Conservation (phyloP, 2,329 filamentous ascomycete genomes). For the Sclerotinia spermophila region DNA sequence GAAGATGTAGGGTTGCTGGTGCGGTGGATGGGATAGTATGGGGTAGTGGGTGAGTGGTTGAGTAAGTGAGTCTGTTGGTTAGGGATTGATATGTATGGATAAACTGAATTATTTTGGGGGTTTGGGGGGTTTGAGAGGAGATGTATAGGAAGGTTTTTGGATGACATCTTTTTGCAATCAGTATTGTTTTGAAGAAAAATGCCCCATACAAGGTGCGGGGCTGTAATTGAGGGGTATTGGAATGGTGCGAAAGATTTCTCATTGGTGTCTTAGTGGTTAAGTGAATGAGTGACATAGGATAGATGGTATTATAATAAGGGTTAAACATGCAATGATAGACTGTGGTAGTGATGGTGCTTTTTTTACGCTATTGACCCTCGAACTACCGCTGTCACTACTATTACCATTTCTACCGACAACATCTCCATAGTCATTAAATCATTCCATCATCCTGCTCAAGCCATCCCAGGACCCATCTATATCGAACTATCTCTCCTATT, state of each 20-base stretch:
- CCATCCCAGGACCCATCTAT: neutral
- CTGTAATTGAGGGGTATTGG: neutral
- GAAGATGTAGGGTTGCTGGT: no score
- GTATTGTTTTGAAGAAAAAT: rapidly evolving
- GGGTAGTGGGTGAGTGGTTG: no score
- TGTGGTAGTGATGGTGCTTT: neutral
- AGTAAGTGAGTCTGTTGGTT: no score
- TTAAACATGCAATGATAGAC: rapidly evolving
- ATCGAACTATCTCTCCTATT: neutral
- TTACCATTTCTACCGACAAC: neutral
- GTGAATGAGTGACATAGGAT: neutral
- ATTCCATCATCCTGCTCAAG: neutral
- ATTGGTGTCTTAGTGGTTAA: neutral
- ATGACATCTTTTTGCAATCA: neutral
- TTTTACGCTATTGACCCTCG: rapidly evolving
- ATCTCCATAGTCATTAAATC: neutral
- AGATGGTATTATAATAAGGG: neutral
- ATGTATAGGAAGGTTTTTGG: neutral
- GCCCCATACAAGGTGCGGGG: rapidly evolving
- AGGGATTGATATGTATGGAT: neutral
- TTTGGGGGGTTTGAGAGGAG: rapidly evolving
- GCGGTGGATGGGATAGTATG: no score
- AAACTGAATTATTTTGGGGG: rapidly evolving
- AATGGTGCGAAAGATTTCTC: neutral
- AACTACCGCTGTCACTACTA: neutral